These are phyloP conservation scores for Medicago arabica DNA, from an alignment of 306 rosid genomes.

Conservation along the genomic window DNA sequence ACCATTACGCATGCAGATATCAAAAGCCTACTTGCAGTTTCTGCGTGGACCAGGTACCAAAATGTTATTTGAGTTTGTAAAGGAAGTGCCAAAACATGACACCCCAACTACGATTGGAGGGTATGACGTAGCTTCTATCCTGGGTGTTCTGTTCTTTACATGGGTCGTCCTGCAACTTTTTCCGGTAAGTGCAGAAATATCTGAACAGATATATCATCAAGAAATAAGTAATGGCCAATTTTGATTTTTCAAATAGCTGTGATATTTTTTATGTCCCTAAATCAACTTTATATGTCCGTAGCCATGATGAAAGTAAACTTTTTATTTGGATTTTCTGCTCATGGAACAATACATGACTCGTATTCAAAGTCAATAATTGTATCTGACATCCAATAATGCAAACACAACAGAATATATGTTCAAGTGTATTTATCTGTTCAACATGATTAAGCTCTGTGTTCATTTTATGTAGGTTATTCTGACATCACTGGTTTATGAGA, in stretches of 20 bases:
- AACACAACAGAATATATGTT: constrained; percentile 29
- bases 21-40: constrained; percentile 81
- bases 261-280: constrained; percentile 12
- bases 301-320: constrained; percentile 10
- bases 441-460: constrained; percentile 7
- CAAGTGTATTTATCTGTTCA: constrained; percentile 14
- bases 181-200: constrained; percentile 64
- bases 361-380: constrained; percentile 34
- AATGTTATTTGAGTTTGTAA: constrained; percentile 69
- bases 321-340: constrained; percentile 19
- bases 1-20: constrained; percentile 57
- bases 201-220: constrained; percentile 17
- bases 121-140: constrained; percentile 58
- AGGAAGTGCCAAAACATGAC: constrained; percentile 83
- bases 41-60: constrained; percentile 67
- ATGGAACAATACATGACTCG: not conserved
- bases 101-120: constrained; percentile 49
- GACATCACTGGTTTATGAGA: constrained; percentile 83
- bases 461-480: constrained; percentile 64
- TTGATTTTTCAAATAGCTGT: constrained; percentile 28
- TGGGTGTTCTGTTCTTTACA: constrained; percentile 73
- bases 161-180: constrained; percentile 89
- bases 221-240: constrained; percentile 26
- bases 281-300: too few species aligned
- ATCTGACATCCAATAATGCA: constrained; percentile 27